Evolutionary conservation across 2,329 filamentous ascomycete genomes (phyloP).

Genomic region (Lomentospora prolificans): DNA sequence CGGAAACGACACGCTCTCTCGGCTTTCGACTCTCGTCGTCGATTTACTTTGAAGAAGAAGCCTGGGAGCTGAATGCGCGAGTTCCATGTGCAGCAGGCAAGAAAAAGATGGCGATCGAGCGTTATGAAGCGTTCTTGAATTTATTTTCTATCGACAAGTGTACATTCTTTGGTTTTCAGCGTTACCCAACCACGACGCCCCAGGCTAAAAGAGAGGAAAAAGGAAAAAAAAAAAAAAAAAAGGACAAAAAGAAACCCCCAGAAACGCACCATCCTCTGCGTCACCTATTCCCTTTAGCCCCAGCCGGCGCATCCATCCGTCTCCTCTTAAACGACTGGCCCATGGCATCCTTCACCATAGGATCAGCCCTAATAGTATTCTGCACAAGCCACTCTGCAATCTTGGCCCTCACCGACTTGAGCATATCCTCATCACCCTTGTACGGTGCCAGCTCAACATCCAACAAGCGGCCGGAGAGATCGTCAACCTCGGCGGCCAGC

Average conservation of each 20-base stretch:
- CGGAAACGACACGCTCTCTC: too few species aligned
- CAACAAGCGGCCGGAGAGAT: conserved; percentile 61
- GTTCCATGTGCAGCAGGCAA: too few species aligned
- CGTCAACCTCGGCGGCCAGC: conserved; percentile 48
- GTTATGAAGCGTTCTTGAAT: too few species aligned
- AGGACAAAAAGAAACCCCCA: not conserved
- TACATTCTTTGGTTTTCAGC: too few species aligned
- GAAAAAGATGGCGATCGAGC: too few species aligned
- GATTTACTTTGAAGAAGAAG: too few species aligned
- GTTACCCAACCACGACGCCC: too few species aligned
- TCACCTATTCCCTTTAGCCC: conserved; percentile 36
- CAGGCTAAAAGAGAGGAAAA: too few species aligned
- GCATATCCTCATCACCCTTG: conserved; percentile 58
- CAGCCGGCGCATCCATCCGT: conserved; percentile 51
- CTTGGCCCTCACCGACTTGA: conserved; percentile 26
- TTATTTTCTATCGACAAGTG: too few species aligned
- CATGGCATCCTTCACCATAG: conserved; percentile 73
- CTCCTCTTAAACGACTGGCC: conserved; percentile 55
- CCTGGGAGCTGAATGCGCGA: too few species aligned
- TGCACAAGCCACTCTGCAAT: conserved; percentile 83
- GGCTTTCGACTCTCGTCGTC: too few species aligned
- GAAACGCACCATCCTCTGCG: not conserved
- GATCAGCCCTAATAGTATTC: conserved; percentile 70
- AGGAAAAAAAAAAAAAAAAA: conserved; percentile 2
- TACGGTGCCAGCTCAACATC: conserved; percentile 76